Evolutionary conservation across 805 yeast species (phyloP).

Genomic region (Candida maris): DNA sequence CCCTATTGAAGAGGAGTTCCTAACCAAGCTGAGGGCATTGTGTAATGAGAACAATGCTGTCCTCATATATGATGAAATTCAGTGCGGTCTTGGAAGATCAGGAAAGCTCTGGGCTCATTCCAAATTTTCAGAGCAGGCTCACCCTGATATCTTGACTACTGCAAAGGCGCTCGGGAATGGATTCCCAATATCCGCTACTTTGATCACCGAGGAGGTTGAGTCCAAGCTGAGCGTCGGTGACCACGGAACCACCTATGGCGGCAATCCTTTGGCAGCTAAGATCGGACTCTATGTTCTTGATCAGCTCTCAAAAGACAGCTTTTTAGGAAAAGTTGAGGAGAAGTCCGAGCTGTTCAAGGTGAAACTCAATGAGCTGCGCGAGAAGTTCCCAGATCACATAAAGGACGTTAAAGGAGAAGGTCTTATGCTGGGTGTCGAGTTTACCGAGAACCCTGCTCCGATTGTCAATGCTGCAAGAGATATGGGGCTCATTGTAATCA

Average conservation of each 20-base stretch:
- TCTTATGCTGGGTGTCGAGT: constrained; percentile 78
- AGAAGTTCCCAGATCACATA: constrained; percentile 57
- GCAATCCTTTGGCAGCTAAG: constrained; percentile 88
- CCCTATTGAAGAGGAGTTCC: constrained; percentile 60
- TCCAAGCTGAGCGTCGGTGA: constrained; percentile 78
- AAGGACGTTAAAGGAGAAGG: constrained; percentile 84
- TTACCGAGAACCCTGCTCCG: constrained; percentile 56
- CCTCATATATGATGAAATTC: constrained; percentile 91
- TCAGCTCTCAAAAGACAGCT: constrained; percentile 55
- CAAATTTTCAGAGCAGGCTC: constrained; percentile 69
- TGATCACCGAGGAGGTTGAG: constrained; percentile 80
- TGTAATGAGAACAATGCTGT: constrained; percentile 69
- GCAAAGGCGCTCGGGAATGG: constrained; percentile 98
- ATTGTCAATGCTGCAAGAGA: constrained; percentile 72
- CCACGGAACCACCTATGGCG: constrained; percentile 98
- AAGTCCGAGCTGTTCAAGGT: constrained; percentile 56
- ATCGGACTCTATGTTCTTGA: constrained; percentile 75
- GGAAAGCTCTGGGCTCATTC: constrained; percentile 94
- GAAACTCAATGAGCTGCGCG: constrained; percentile 47
- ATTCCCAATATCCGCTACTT: constrained; percentile 91
- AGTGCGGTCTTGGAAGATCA: constrained; percentile 92
- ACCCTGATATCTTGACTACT: constrained; percentile 90
- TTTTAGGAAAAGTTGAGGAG: constrained; percentile 55
- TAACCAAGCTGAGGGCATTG: constrained; percentile 59
- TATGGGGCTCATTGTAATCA: constrained; percentile 76